Evolutionary conservation across 805 yeast species (phyloP), one percentile per base, ranked within the genome.

Genomic region (Monosporozyma unispora): DNA sequence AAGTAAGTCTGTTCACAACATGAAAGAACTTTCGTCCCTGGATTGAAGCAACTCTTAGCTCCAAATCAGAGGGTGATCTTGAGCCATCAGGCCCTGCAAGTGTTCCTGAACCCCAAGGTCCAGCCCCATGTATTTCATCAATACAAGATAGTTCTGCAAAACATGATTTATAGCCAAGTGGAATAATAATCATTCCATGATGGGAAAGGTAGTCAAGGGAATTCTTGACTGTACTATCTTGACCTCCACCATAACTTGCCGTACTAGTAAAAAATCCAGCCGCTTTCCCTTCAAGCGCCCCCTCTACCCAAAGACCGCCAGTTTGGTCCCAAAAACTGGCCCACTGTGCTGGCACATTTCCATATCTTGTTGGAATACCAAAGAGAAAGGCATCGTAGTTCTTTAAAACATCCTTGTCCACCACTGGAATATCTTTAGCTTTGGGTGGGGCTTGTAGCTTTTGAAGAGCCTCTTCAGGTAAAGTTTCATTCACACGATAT

Each of bases 81-180:
- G 85, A 77, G 46, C 95, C 95, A 62, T 84, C 91, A 47, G 76
- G 72, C 46, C 80, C 86, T 28, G 95, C 89, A 60, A 76, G 72
- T 37, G 86, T 70, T 57, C 95, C 95, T 31, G 95, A 84, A 65
- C 95, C 96, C 88, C 89, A 87, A 44, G 95, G 79, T 21, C 89
- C 78, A 49, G 85, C 86, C 55, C 95, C 95, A 63, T 84, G 95
- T 46, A 79, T 74, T 70, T 84, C 88, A 3, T 74, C 77, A 42
- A 82, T 60, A 67, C 73, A 74, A 41, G 84, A 68, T 54, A 82
- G 60, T 56, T 75, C 74, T 10, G 76, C 74, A 67, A 81, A 82
- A 4, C 76, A 71, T 53, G 72, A 65, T 54, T 73, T 76, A 70
- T 81, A 87, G 52, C 95, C 95, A 57, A 86, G 73, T 52, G 95